These are phyloP conservation scores for Cryptomeria japonica DNA, from an alignment of 75 land plant genomes.

Conservation along the genomic window DNA sequence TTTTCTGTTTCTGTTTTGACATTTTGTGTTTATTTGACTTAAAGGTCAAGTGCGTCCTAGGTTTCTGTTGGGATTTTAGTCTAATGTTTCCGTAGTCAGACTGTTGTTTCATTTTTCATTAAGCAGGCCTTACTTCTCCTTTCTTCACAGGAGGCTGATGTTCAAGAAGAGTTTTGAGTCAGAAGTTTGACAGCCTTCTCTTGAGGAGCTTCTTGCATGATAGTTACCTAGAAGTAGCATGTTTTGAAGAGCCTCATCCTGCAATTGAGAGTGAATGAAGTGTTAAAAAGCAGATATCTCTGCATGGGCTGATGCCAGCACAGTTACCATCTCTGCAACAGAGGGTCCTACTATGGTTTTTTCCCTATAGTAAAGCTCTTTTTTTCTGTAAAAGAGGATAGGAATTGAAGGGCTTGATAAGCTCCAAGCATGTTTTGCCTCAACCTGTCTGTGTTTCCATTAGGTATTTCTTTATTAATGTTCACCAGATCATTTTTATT, in stretches of 20 bases:
- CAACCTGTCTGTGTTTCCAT: not conserved
- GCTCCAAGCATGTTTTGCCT: not conserved
- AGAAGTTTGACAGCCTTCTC: not conserved
- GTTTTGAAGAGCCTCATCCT: not conserved
- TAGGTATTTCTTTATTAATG: not conserved
- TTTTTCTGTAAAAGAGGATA: not conserved
- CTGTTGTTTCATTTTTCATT: not conserved
- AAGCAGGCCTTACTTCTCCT: not conserved
- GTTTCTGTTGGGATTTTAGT: not conserved
- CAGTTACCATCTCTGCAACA: not conserved
- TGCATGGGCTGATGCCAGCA: not conserved
- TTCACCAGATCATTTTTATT: not conserved
- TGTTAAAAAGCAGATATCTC: not conserved
- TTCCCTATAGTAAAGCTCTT: not conserved
- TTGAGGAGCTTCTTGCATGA: not conserved
- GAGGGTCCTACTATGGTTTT: not conserved
- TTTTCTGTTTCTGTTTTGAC: not conserved
- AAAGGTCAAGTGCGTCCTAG: not conserved
- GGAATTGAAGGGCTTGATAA: not conserved
- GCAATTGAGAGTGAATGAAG: not conserved
- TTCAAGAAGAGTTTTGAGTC: not conserved
- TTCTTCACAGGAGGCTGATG: not conserved
- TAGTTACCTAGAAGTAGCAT: not conserved
- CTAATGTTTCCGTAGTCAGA: not conserved
- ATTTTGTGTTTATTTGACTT: not conserved